Percentiles rank a stretch among this genome's conserved stretches.
Evolutionary conservation across 805 yeast genomes (phyloP).

Genomic region (Novakomyces olei): DNA sequence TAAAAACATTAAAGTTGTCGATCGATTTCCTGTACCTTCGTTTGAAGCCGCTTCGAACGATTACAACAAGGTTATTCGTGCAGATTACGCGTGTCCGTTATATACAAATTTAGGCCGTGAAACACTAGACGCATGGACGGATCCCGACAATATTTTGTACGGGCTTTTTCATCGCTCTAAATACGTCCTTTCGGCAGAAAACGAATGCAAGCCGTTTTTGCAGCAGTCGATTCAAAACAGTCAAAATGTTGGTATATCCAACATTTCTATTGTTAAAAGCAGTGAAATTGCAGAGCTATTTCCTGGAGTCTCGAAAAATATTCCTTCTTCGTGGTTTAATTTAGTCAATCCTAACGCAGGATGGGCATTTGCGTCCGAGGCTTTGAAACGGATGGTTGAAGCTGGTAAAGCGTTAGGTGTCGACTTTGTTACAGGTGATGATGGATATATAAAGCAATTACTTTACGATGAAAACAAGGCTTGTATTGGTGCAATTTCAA

Average conservation of each 20-base stretch:
- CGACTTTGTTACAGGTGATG: no score
- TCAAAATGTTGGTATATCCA: no score
- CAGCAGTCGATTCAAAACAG: no score
- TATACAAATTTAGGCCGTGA: conserved; percentile 25
- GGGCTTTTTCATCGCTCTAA: conserved; percentile 7
- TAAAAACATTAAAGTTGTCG: conserved; percentile 7
- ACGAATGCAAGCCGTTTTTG: conserved; percentile 6
- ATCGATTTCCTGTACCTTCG: conserved; percentile 10
- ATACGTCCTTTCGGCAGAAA: conserved; percentile 5
- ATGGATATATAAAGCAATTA: conserved; percentile 4
- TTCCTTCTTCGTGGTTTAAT: no score
- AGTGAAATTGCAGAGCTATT: no score
- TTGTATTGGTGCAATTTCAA: background rate
- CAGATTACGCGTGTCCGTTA: conserved; percentile 24
- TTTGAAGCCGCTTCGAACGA: conserved; percentile 23
- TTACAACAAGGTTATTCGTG: conserved; percentile 26
- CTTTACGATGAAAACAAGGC: conserved; percentile 4
- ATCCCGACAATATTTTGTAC: no score
- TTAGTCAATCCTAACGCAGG: no score
- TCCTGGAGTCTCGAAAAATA: no score
- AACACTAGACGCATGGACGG: conserved; percentile 18
- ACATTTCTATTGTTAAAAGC: conserved; percentile 5
- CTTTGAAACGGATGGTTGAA: no score
- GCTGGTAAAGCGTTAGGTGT: no score
- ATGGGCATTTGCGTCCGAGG: no score